Evolutionary conservation across 768 basidiomycete species (phyloP).

Genomic region (Myochromella boudieri): DNA sequence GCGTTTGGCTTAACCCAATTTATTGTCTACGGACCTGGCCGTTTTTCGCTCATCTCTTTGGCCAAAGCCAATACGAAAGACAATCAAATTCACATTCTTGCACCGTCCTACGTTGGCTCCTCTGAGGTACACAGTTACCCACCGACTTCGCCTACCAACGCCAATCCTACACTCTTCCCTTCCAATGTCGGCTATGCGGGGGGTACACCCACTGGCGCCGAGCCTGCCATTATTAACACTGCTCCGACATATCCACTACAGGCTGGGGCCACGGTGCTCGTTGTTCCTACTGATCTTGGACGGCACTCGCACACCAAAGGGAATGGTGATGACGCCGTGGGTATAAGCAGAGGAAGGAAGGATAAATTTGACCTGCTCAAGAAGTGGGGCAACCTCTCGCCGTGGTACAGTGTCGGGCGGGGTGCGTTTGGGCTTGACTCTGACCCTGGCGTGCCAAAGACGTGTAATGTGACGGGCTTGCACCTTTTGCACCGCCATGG

Average conservation of each 20-base stretch:
- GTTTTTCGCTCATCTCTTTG: constrained; percentile 36
- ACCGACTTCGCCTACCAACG: constrained; percentile 72
- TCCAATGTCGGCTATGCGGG: constrained; percentile 77
- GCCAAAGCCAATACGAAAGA: constrained; percentile 3
- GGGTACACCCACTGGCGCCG: constrained; percentile 76
- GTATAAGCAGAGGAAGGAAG: too few species aligned
- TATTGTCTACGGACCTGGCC: constrained; percentile 41
- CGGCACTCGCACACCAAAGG: constrained; percentile 12
- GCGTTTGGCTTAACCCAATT: constrained; percentile 52
- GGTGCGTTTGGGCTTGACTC: constrained; percentile 73
- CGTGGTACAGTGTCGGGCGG: constrained; percentile 79
- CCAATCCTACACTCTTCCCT: constrained; percentile 71
- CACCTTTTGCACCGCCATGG: constrained; percentile 85
- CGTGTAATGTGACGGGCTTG: constrained; percentile 69
- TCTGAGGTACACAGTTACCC: constrained; percentile 72
- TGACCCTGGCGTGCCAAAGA: constrained; percentile 64
- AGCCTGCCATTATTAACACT: constrained; percentile 69
- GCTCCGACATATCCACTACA: constrained; percentile 81
- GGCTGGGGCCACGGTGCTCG: constrained; percentile 63
- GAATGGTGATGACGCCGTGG: too few species aligned
- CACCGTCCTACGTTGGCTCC: constrained; percentile 71
- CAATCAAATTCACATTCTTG: constrained; percentile 32
- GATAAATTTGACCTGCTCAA: constrained; percentile 65
- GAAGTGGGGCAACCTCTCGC: constrained; percentile 83
- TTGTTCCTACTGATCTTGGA: constrained; percentile 42